Evolutionary conservation across 345 rosid genomes (phyloP), one percentile per base, ranked within the genome.

Genomic region (Camelina sativa): DNA sequence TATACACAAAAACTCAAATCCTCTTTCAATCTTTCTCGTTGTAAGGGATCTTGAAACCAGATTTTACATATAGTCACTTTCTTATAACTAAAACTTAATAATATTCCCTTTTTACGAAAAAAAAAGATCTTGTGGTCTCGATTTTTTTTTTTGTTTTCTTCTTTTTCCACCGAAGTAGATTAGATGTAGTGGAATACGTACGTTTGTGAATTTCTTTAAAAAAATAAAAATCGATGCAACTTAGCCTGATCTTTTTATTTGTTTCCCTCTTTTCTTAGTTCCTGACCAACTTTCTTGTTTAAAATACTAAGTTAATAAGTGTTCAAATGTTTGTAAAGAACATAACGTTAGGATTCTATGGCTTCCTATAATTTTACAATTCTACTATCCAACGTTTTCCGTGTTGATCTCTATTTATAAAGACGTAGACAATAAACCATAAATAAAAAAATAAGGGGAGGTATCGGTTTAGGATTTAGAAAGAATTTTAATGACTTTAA

Each of bases 371-470:
- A 15, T 19, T 30, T 8, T 8, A 15, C 13, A n/a, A 30, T 32
- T 58, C 25, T 58, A 58, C 25, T 34, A 34, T 58, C 62, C 10
- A 58, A 58, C 44, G 8, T 58, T 58, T 34, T n/a, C 13, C 62
- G 43, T 34, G 4, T 34, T 9, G 43, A 9, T 9, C n/a, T 57
- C 62, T 57, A 32, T 5, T 9, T 37, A 32, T 40, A 34, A 34
- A 34, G 55, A 28, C 25, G 19, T 69, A n/a, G 3, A 16, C 41
- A 25, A 68, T 2, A 23, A 58, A 59, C 20, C 5, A 4, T 40
- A n/a, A 15, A 38, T 17, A 34, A n/a, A 37, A n/a, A n/a, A n/a
- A n/a, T n/a, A n/a, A n/a, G n/a, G n/a, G n/a, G n/a, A n/a, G n/a
- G n/a, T n/a, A n/a, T n/a, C n/a, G n/a, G n/a, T n/a, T n/a, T n/a